phyloP scores from a whole-genome alignment of 1,284 basidiomycete species.

The Ustilago shanxiensis region DNA sequence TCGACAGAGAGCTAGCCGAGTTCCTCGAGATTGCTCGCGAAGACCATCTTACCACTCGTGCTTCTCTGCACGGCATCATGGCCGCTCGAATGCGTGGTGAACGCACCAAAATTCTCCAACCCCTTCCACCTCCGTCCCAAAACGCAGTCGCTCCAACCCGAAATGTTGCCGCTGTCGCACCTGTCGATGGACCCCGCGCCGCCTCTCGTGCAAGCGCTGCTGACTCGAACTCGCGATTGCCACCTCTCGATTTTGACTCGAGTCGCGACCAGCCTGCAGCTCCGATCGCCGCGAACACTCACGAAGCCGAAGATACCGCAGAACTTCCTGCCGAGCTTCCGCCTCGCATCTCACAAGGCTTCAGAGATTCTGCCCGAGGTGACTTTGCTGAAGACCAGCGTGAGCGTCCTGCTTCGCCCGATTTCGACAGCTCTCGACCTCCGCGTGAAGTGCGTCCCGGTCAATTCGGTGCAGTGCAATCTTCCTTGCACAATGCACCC shows the following conservation, averaged over 20 bases:
- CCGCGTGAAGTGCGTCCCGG: constrained; percentile 21
- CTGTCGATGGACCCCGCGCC: constrained; percentile 15
- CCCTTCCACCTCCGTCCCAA: constrained; percentile 59
- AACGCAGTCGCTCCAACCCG: constrained; percentile 7
- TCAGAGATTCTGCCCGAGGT: constrained; percentile 29
- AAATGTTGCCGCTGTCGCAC: neutral
- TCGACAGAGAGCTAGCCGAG: constrained; percentile 87
- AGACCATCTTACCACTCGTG: constrained; percentile 61
- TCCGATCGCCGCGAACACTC: constrained; percentile 3
- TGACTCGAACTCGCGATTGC: constrained; percentile 28
- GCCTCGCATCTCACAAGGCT: constrained; percentile 21
- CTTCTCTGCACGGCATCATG: constrained; percentile 67
- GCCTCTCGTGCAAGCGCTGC: constrained; percentile 29
- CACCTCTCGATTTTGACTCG: constrained; percentile 54
- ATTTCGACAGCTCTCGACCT: constrained; percentile 26
- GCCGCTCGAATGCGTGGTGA: constrained; percentile 68
- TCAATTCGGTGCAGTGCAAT: constrained; percentile 7
- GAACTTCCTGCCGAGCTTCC: constrained; percentile 16
- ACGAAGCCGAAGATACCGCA: constrained; percentile 7
- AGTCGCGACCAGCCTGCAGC: constrained; percentile 13
- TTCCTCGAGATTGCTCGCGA: constrained; percentile 83
- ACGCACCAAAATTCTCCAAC: constrained; percentile 64
- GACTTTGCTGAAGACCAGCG: constrained; percentile 14
- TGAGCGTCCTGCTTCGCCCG: constrained; percentile 17
- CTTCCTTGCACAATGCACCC: constrained; percentile 8